Evolutionary conservation across 139 green algal species (phyloP).

Genomic region (Tetraselmis striata): DNA sequence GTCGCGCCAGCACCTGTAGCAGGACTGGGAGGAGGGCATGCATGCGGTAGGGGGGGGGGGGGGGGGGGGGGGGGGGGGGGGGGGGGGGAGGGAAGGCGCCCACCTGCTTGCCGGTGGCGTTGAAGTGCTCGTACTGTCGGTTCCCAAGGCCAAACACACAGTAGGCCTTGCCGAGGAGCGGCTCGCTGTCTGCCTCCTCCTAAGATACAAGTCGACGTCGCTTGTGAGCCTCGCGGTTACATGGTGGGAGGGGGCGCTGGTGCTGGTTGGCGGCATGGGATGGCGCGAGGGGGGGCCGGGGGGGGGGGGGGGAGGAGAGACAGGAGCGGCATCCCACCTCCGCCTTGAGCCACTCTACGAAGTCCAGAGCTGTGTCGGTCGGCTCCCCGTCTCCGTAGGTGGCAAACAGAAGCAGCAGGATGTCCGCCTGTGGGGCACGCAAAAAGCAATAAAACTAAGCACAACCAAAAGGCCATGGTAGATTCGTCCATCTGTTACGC

Average conservation of each 20-base stretch:
- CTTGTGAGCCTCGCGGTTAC: too few species aligned
- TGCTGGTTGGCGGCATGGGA: too few species aligned
- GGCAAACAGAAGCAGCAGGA: conserved; percentile 13
- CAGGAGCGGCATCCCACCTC: conserved; percentile 26
- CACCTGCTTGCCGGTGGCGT: conserved; percentile 70
- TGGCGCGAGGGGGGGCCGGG: too few species aligned
- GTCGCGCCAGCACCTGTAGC: too few species aligned
- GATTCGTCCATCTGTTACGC: too few species aligned
- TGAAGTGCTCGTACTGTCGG: conserved; percentile 98
- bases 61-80: too few species aligned
- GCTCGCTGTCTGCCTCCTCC: conserved; percentile 31
- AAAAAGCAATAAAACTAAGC: too few species aligned
- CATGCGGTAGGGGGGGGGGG: too few species aligned
- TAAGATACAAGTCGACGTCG: background rate
- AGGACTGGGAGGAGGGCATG: too few species aligned
- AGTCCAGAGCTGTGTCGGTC: conserved; percentile 81
- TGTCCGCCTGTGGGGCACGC: background rate
- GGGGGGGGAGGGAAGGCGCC: background rate
- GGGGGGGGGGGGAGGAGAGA: too few species aligned
- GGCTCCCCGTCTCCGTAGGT: conserved; percentile 97
- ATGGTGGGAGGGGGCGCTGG: too few species aligned
- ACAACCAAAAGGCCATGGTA: too few species aligned
- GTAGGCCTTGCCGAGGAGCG: conserved; percentile 52
- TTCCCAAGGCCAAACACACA: conserved; percentile 95
- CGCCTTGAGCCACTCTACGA: conserved; percentile 73